phyloP scores from a whole-genome alignment of 108 stramenopile species.

The Pseudonitzschia multiseries region DNA sequence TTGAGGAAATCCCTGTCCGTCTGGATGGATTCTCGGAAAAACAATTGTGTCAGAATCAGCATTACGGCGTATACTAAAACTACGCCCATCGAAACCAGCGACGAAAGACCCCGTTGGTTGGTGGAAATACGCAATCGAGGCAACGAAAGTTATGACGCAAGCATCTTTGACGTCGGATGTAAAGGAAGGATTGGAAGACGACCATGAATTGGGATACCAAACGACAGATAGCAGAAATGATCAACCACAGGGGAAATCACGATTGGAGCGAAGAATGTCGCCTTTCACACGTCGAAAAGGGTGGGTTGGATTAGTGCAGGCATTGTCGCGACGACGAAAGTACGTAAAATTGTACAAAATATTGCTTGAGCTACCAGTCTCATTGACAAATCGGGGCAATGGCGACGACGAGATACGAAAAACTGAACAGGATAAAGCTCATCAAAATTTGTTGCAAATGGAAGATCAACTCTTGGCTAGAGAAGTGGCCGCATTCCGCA shows the following conservation, averaged over 20 bases:
- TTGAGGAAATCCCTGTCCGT: slow-evolving; percentile 54
- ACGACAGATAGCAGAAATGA: background rate
- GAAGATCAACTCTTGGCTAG: slow-evolving; percentile 51
- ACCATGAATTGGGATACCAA: background rate
- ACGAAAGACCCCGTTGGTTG: slow-evolving; percentile 45
- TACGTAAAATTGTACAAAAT: slow-evolving; percentile 45
- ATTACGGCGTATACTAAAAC: slow-evolving; percentile 32
- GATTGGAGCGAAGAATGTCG: slow-evolving; percentile 1
- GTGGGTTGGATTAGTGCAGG: slow-evolving; percentile 51
- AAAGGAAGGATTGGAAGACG: background rate
- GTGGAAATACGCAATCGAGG: slow-evolving; percentile 66
- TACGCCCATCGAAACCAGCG: slow-evolving; percentile 38
- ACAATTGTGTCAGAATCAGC: slow-evolving; percentile 32
- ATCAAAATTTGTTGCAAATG: slow-evolving; percentile 41
- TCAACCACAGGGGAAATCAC: slow-evolving; percentile 1
- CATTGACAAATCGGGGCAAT: background rate
- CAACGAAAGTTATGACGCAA: slow-evolving; percentile 39
- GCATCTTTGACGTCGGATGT: slow-evolving; percentile 8
- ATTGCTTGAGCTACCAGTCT: slow-evolving; percentile 18
- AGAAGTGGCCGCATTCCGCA: slow-evolving; percentile 70
- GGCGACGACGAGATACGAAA: background rate
- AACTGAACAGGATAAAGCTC: slow-evolving; percentile 11
- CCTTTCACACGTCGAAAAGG: slow-evolving; percentile 33
- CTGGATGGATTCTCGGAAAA: slow-evolving; percentile 43
- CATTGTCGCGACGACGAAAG: slow-evolving; percentile 34